Evolutionary conservation across 495 filamentous ascomycete species (phyloP).

Genomic region (Neurospora tetraspora): DNA sequence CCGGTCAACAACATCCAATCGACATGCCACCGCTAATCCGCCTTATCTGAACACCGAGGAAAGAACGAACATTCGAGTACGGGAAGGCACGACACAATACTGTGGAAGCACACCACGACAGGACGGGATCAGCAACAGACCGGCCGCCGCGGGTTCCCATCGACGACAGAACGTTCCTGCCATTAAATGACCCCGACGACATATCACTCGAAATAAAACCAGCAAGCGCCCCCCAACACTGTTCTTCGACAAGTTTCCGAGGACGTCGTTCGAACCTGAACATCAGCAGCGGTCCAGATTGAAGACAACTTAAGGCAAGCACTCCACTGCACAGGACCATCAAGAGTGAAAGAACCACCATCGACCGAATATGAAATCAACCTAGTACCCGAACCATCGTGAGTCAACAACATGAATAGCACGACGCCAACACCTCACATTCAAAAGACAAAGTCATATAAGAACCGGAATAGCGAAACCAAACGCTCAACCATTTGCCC

Average conservation of each 20-base stretch:
- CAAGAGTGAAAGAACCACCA: background rate
- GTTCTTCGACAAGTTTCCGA: background rate
- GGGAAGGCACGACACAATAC: background rate
- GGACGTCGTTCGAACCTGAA: background rate
- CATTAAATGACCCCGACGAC: background rate
- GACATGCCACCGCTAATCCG: background rate
- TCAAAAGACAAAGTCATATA: background rate
- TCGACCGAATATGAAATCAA: background rate
- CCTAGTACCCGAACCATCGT: background rate
- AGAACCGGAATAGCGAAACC: background rate
- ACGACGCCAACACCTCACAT: background rate
- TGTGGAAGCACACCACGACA: background rate
- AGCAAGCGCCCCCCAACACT: background rate
- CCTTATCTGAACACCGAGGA: background rate
- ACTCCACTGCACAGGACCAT: background rate
- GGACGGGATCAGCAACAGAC: background rate
- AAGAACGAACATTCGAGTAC: background rate
- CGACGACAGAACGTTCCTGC: background rate
- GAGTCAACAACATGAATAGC: background rate
- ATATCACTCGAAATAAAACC: background rate
- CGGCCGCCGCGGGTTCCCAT: background rate
- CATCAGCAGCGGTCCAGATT: background rate
- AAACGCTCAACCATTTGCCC: background rate
- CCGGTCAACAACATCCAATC: background rate
- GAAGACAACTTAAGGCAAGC: background rate